These are phyloP conservation scores for Eucalyptus erythrocorys DNA, from an alignment of 345 rosid species.

Conservation along the genomic window DNA sequence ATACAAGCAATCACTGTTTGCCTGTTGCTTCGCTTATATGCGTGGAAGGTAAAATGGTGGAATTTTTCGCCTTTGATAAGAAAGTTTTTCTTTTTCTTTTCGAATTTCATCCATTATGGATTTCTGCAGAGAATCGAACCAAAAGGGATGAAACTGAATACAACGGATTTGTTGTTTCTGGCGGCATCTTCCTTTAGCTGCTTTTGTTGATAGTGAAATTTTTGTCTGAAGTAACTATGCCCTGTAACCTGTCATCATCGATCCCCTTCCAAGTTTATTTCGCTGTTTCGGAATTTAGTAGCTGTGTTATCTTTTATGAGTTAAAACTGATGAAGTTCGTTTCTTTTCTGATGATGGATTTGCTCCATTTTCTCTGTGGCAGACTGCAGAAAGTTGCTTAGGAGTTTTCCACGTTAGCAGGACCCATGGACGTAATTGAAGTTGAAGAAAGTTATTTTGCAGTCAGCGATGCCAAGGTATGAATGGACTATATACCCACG, in stretches of 20 bases:
- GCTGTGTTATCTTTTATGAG: background rate
- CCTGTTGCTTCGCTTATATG: background rate
- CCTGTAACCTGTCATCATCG: background rate
- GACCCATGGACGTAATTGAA: constrained; percentile 69
- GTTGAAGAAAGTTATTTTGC: constrained; percentile 92
- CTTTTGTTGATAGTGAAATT: background rate
- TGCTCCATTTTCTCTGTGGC: constrained; percentile 1
- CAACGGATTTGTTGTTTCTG: background rate
- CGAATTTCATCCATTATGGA: background rate
- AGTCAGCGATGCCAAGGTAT: constrained; percentile 95
- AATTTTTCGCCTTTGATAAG: background rate
- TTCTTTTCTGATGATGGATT: background rate
- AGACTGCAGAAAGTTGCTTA: constrained; percentile 23
- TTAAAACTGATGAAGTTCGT: background rate
- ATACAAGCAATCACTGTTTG: background rate
- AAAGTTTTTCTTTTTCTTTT: background rate
- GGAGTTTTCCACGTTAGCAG: constrained; percentile 16
- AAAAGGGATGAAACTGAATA: background rate
- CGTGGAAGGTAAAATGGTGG: background rate
- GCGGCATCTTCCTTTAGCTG: background rate
- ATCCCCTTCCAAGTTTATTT: background rate
- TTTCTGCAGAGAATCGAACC: background rate
- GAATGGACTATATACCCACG: background rate
- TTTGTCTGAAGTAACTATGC: background rate
- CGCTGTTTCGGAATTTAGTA: background rate